Evolutionary conservation across 2,329 filamentous ascomycete genomes (phyloP).

Genomic region (Stagonosporopsis cucurbitacearum): DNA sequence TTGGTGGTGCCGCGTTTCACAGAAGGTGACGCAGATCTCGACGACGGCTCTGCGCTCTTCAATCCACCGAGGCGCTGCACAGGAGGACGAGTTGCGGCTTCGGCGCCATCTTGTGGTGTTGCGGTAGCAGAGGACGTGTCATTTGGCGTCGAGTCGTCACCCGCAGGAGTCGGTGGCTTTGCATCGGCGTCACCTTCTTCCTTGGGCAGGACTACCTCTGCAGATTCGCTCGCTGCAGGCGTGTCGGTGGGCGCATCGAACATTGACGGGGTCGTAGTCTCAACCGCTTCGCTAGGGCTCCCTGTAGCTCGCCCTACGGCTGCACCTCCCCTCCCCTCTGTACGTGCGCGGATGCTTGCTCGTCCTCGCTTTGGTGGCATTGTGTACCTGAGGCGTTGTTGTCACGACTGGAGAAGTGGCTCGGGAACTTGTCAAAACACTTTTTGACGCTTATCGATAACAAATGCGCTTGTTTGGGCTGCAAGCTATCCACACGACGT

Average conservation of each 20-base stretch:
- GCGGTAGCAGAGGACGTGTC: slow-evolving; percentile 22
- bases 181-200: slow-evolving; percentile 27
- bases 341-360: slow-evolving; percentile 31
- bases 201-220: slow-evolving; percentile 24
- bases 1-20: slow-evolving; percentile 35
- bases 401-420: slow-evolving; percentile 14
- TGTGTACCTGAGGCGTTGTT: slow-evolving; percentile 11
- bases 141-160: slow-evolving; percentile 19
- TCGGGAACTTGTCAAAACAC: slow-evolving; percentile 22
- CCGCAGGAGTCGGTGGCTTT: slow-evolving; percentile 21
- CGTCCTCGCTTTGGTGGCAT: slow-evolving; percentile 46
- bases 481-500: slow-evolving; percentile 24
- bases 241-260: slow-evolving; percentile 18
- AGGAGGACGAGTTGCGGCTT: slow-evolving; percentile 29
- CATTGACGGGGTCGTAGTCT: slow-evolving; percentile 25
- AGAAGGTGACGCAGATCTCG: slow-evolving; percentile 40
- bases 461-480: too few species aligned
- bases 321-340: slow-evolving; percentile 29
- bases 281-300: slow-evolving; percentile 20
- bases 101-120: slow-evolving; percentile 26
- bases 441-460: slow-evolving; percentile 43
- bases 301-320: slow-evolving; percentile 19
- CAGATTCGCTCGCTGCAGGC: slow-evolving; percentile 4
- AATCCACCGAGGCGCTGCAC: slow-evolving; percentile 40
- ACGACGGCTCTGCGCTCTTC: slow-evolving; percentile 36